Conservation (phyloP, 257 asterid genomes). For the Verbena officinalis region DNA sequence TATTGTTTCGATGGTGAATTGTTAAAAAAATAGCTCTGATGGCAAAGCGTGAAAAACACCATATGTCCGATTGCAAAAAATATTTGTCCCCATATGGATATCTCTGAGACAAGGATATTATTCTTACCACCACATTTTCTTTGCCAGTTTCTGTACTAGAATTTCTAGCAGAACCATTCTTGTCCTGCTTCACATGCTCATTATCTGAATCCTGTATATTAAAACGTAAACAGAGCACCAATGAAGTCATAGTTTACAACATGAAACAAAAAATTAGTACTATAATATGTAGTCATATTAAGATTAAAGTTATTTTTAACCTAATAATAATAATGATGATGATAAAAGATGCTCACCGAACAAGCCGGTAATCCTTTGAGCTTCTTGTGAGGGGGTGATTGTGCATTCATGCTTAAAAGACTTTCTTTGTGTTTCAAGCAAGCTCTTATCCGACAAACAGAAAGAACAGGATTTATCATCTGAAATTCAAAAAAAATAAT, state of each 20-base stretch:
- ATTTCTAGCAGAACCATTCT: conserved; percentile 24
- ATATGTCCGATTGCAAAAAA: no score
- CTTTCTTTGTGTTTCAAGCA: conserved; percentile 54
- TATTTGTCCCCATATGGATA: no score
- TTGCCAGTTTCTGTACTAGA: conserved; percentile 9
- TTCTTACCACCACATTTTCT: conserved; percentile 30
- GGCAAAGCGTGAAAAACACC: no score
- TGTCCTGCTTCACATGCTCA: conserved; percentile 12
- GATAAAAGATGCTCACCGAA: conserved; percentile 55
- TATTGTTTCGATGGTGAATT: no score
- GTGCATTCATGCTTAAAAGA: conserved; percentile 35
- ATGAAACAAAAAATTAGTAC: not conserved
- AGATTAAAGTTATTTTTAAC: no score
- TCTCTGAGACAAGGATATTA: not conserved
- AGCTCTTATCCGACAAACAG: conserved; percentile 54
- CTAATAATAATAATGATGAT: no score
- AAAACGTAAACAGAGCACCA: not conserved
- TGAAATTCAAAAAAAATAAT: conserved; percentile 28
- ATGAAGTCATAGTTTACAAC: not conserved
- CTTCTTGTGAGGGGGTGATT: conserved; percentile 50
- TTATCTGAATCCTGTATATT: conserved; percentile 31
- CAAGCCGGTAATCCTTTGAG: conserved; percentile 37
- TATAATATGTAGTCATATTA: no score
- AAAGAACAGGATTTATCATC: conserved; percentile 59
- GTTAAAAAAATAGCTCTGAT: no score